Evolutionary conservation across 1,139 yeast species (phyloP).

Genomic region (Geotrichum bryndzae): DNA sequence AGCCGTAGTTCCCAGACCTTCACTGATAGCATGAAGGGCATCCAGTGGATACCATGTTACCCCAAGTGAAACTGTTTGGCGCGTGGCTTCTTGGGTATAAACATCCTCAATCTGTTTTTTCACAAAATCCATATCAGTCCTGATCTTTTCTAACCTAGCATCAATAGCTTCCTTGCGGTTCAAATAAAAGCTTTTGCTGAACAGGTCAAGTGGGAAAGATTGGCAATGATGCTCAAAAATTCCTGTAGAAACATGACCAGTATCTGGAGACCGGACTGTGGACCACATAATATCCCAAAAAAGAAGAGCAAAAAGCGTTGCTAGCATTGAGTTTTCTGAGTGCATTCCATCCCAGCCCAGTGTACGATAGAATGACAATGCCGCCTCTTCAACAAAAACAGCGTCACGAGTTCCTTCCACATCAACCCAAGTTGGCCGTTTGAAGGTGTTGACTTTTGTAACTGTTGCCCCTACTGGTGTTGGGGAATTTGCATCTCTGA

Average conservation of each 20-base stretch:
- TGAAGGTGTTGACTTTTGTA: slow-evolving; percentile 8
- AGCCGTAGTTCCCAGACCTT: slow-evolving; percentile 28
- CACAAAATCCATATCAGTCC: slow-evolving; percentile 10
- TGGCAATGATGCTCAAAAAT: slow-evolving; percentile 35
- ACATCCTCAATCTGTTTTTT: slow-evolving; percentile 12
- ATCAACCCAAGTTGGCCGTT: slow-evolving; percentile 12
- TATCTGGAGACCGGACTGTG: slow-evolving; percentile 3
- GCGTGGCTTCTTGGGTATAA: slow-evolving; percentile 14
- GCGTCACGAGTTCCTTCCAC: slow-evolving; percentile 17
- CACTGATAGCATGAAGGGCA: slow-evolving; percentile 28
- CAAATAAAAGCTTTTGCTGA: slow-evolving; percentile 24
- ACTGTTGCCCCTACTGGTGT: slow-evolving; percentile 10
- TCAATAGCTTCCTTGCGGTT: slow-evolving; percentile 23
- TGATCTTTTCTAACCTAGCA: slow-evolving; percentile 19
- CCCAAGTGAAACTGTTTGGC: slow-evolving; percentile 28
- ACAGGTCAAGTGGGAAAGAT: slow-evolving; percentile 32
- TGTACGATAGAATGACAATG: slow-evolving; percentile 30
- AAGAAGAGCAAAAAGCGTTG: slow-evolving; percentile 30
- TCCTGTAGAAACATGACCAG: not conserved
- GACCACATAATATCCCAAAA: slow-evolving; percentile 33
- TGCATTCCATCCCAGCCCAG: slow-evolving; percentile 36
- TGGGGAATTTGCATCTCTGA: not conserved
- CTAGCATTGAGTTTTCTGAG: slow-evolving; percentile 34
- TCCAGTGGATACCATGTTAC: slow-evolving; percentile 32
- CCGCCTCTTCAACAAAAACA: slow-evolving; percentile 33